These are phyloP conservation scores for Aspergillus nomiae DNA, from an alignment of 2,329 filamentous ascomycete species.

Conservation along the genomic window DNA sequence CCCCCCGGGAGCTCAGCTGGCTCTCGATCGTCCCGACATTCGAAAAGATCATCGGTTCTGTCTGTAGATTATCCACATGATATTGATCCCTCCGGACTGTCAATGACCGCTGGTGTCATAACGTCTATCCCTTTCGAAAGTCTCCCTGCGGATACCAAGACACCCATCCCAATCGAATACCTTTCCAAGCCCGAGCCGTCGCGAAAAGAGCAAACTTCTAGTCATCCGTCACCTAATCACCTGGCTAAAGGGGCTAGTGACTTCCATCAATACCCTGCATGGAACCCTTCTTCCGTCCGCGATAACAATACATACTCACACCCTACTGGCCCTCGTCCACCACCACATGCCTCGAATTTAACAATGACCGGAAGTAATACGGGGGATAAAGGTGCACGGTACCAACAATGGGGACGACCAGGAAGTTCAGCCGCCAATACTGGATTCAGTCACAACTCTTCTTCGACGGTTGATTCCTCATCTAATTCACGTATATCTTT, in stretches of 20 bases:
- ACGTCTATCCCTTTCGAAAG: constrained; percentile 86
- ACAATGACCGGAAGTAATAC: constrained; percentile 73
- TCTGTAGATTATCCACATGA: constrained; percentile 71
- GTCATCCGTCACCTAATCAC: constrained; percentile 82
- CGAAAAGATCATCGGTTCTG: constrained; percentile 68
- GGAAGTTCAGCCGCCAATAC: constrained; percentile 59
- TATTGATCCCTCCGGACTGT: constrained; percentile 61
- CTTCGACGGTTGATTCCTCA: constrained; percentile 56
- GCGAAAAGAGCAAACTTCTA: constrained; percentile 73
- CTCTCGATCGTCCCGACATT: constrained; percentile 73
- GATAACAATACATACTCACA: constrained; percentile 57
- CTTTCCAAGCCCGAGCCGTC: constrained; percentile 65
- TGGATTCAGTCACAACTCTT: constrained; percentile 60
- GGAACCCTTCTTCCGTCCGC: constrained; percentile 58
- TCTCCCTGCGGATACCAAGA: constrained; percentile 64
- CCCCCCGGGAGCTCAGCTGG: constrained; percentile 63
- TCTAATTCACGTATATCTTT: constrained; percentile 59
- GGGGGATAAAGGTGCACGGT: constrained; percentile 68
- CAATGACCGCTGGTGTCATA: constrained; percentile 78
- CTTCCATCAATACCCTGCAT: constrained; percentile 85
- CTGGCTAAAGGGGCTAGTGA: constrained; percentile 75
- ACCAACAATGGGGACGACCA: constrained; percentile 74
- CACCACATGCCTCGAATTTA: constrained; percentile 54
- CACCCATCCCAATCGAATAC: constrained; percentile 73
- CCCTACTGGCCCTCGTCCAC: constrained; percentile 63